Base-by-base conservation (phyloP, 1,284 basidiomycete species). In the Meripilus lineatus region DNA sequence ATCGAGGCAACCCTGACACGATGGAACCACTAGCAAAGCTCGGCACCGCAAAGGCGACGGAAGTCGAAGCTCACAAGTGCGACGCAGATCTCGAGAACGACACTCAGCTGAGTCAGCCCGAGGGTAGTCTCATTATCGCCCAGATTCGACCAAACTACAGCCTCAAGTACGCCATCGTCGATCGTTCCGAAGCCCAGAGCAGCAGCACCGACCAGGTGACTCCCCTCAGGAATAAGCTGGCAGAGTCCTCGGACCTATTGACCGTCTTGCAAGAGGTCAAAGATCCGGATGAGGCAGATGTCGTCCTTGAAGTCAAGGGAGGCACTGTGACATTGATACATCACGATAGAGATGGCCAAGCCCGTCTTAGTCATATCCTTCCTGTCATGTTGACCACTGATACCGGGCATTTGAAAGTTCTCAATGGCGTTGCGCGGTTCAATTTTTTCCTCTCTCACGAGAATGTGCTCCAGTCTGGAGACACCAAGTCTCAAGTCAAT, bases 371-470 rank as follows among this genome's bases (percentile, higher is more conserved):
- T 10, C n/a, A 15, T 8, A 14, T 39, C 17, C 48, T 45, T 22
- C 25, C 22, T 3, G 14, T 50, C 10, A 17, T 14, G 5, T 5
- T 38, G 7, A 24, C 20, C n/a, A 45, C 46, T 5, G 22, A 17
- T 6, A 6, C 45, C 41, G 2, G 28, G 47, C 22, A 35, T 50
- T 20, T 41, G 37, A 18, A 32, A 14, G 44, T 47, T 17, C 37
- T 50, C 15, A 34, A 20, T 17, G 45, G 22, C 28, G 38, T 47
- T 22, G 40, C 48, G 8, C 34, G 41, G 15, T 50, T 50, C 48
- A 50, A 50, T 38, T 30, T 38, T 23, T 38, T 32, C 28, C 45
- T 50, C n/a, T 36, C 40, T 11, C 45, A 40, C 11, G 22, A 21
- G n/a, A 50, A 26, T 30, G 40, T 15, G 4, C 17, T 15, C 10